Base-by-base conservation (phyloP, 2,329 filamentous ascomycete species). In the Trichoderma citrinoviride region DNA sequence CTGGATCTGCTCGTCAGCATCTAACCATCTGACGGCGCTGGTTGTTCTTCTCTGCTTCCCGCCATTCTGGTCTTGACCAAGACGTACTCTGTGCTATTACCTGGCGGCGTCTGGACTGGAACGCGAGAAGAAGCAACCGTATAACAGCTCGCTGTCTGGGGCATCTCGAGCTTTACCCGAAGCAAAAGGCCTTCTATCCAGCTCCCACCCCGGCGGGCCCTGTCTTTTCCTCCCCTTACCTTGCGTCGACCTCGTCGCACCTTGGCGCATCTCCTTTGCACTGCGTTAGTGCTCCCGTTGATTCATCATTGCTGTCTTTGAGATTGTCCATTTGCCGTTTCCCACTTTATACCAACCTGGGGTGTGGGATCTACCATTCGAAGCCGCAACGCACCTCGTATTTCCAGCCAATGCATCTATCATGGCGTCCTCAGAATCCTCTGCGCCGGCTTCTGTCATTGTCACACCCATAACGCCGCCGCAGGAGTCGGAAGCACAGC, bases 1-100 rank as follows among this genome's bases (percentile, higher is more conserved):
- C 23, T 54, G 52, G 44, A 54, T 54, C 46, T 62, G 47, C 47
- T 62, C 33, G 60, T 62, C 60, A 62, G 60, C 60, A 62, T 62
- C 46, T 46, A 62, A 62, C 44, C 53, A 62, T 54, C 53, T 44
- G 29, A 19, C 46, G n/a, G 47, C 21, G 21, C 57, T 46, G 60
- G 50, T 41, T 23, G n/a, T 46, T 37, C 53, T 62, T 37, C 33
- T 27, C 21, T 19, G 37, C 37, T 25, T 49, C 60, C 60, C 60
- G 40, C 49, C 60, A 62, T 54, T 62, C 37, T 29, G 44, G 33
- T 27, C 47, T 15, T 46, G 47, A 21, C 25, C 27, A 33, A 37
- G 49, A 46, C n/a, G n/a, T 44, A 53, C 21, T 27, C 5, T 14
- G 33, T 37, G n/a, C n/a, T n/a, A 37, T 37, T 37, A 37, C 33